phyloP scores from a whole-genome alignment of 768 basidiomycete genomes.

The Pisolithus marmoratus region DNA sequence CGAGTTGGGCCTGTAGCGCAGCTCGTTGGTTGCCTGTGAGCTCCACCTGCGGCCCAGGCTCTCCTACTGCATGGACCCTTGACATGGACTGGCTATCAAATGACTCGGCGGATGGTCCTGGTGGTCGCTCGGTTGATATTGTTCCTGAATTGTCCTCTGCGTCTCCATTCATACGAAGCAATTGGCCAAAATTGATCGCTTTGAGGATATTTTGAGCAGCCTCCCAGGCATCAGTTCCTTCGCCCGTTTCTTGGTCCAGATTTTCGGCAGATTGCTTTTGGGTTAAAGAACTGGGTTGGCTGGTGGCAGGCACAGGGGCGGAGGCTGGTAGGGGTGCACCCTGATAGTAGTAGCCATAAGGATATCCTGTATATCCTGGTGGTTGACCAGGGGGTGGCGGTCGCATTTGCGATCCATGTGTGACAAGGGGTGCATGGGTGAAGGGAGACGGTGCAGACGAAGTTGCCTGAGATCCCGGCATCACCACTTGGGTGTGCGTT shows the following conservation, averaged over 20 bases:
- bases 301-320: background rate
- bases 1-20: conserved; percentile 67
- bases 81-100: conserved; percentile 1
- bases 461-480: conserved; percentile 24
- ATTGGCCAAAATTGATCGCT: conserved; percentile 65
- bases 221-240: conserved; percentile 63
- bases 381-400: conserved; percentile 26
- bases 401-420: conserved; percentile 31
- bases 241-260: conserved; percentile 29
- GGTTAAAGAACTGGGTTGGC: conserved; percentile 2
- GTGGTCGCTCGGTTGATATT: conserved; percentile 2
- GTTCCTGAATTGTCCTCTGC: conserved; percentile 9
- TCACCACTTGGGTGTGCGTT: conserved; percentile 28
- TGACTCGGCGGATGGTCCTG: background rate
- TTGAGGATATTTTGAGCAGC: conserved; percentile 74
- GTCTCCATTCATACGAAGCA: conserved; percentile 36
- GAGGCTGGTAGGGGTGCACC: conserved; percentile 5
- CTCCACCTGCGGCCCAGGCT: conserved; percentile 12
- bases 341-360: conserved; percentile 34
- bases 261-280: conserved; percentile 10
- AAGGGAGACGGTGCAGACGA: conserved; percentile 43
- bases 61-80: conserved; percentile 1
- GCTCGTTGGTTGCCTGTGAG: conserved; percentile 48
- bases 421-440: conserved; percentile 47
- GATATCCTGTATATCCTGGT: conserved; percentile 33